Evolutionary conservation across 2,329 filamentous ascomycete genomes (phyloP).

Genomic region (Neofusicoccum kwambonambiense): DNA sequence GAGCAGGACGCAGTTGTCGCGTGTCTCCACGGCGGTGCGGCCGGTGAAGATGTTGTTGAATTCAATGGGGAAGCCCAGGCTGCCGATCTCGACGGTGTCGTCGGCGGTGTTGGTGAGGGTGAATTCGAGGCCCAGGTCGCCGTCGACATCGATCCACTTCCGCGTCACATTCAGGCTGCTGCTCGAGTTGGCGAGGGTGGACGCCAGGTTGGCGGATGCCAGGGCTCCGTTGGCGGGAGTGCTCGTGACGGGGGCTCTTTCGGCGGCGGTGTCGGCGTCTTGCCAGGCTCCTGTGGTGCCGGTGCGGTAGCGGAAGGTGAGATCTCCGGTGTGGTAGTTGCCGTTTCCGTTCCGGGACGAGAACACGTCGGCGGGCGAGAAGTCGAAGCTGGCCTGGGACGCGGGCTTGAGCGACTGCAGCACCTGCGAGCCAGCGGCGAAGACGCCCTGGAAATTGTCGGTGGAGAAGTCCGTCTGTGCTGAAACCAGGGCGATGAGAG

Average conservation of each 20-base stretch:
- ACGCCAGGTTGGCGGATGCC: conserved; percentile 41
- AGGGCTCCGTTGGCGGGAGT: conserved; percentile 30
- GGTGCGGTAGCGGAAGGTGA: conserved; percentile 56
- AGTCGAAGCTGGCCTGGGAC: conserved; percentile 48
- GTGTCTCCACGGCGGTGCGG: conserved; percentile 49
- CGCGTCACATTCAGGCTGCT: conserved; percentile 49
- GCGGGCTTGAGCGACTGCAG: conserved; percentile 1
- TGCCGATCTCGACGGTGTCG: conserved; percentile 52
- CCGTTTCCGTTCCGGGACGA: conserved; percentile 48
- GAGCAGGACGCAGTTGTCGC: conserved; percentile 53
- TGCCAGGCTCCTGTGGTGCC: conserved; percentile 44
- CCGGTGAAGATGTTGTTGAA: conserved; percentile 63
- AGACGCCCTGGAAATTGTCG: neutral
- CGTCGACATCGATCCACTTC: conserved; percentile 51
- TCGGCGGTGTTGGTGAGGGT: conserved; percentile 49
- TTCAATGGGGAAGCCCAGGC: conserved; percentile 58
- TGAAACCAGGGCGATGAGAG: neutral
- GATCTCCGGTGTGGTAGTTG: conserved; percentile 60
- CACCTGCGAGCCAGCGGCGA: conserved; percentile 5
- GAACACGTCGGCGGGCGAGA: conserved; percentile 55
- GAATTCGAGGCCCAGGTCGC: conserved; percentile 54
- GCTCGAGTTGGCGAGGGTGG: conserved; percentile 42
- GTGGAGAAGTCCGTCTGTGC: conserved; percentile 4
- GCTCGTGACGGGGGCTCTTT: conserved; percentile 39
- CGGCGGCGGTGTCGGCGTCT: conserved; percentile 47